phyloP scores from a whole-genome alignment of 1,284 basidiomycete genomes.

The Meripilus lineatus region DNA sequence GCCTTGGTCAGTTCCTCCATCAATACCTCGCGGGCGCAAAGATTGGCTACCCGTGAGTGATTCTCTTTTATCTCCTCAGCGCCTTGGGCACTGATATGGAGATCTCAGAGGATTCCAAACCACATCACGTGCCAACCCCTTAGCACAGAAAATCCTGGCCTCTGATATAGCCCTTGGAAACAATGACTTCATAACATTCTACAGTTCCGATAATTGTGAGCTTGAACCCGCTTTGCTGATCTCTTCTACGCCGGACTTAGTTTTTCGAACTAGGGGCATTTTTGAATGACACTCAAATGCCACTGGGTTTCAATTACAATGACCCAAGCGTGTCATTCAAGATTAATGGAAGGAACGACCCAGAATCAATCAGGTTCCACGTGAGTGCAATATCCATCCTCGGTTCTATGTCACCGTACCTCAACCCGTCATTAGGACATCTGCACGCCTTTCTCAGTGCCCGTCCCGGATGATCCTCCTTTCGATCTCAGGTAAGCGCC shows the following conservation, averaged over 20 bases:
- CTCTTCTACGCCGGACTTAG: too few relatives aligned
- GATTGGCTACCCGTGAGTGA: slow-evolving; percentile 46
- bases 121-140: slow-evolving; percentile 44
- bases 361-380: slow-evolving; percentile 55
- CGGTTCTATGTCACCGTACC: too few relatives aligned
- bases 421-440: slow-evolving; percentile 22
- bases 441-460: slow-evolving; percentile 35
- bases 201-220: slow-evolving; percentile 48
- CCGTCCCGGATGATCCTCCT: slow-evolving; percentile 45
- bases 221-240: background rate
- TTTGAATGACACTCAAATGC: slow-evolving; percentile 46
- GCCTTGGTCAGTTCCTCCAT: slow-evolving; percentile 56
- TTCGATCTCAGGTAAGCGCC: slow-evolving; percentile 43
- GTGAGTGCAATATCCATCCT: slow-evolving; percentile 27
- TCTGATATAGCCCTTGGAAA: slow-evolving; percentile 43
- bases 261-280: slow-evolving; percentile 38
- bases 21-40: slow-evolving; percentile 48
- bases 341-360: slow-evolving; percentile 44
- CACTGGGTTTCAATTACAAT: slow-evolving; percentile 44
- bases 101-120: slow-evolving; percentile 48
- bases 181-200: slow-evolving; percentile 35
- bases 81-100: too few relatives aligned
- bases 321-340: slow-evolving; percentile 38
- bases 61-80: too few relatives aligned
- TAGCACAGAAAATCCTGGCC: slow-evolving; percentile 53